Percentiles rank a stretch among this genome's conserved stretches.
These are phyloP conservation scores for Typha latifolia DNA, from an alignment of 176 grass and related monocot species.

Conservation along the genomic window DNA sequence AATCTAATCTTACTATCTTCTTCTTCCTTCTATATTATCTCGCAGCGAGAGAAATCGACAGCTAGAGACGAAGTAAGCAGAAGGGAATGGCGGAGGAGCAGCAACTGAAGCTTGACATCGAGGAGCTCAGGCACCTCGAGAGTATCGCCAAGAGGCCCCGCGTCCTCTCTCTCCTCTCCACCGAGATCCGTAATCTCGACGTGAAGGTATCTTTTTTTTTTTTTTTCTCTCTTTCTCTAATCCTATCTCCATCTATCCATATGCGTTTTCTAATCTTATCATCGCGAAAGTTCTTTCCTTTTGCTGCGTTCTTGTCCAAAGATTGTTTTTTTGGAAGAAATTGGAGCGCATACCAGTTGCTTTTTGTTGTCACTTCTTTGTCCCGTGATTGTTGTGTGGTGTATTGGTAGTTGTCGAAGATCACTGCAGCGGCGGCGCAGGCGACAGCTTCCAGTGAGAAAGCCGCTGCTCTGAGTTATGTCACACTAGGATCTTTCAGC, in stretches of 20 bases:
- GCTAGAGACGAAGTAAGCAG: constrained; percentile 3
- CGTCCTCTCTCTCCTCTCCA: constrained; percentile 48
- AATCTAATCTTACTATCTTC: background rate
- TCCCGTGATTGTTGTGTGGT: background rate
- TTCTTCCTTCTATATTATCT: background rate
- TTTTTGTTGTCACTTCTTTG: background rate
- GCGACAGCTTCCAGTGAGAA: constrained; percentile 11
- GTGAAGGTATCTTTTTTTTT: constrained; percentile 30
- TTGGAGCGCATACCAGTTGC: background rate
- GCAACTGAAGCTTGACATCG: constrained; percentile 54
- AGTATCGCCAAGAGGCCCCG: constrained; percentile 56
- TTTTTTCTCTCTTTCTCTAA: background rate
- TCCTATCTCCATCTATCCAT: background rate
- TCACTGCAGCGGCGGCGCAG: constrained; percentile 16
- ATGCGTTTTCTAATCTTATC: background rate
- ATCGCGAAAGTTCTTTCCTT: no score
- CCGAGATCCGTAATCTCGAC: constrained; percentile 64
- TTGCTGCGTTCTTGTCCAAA: no score
- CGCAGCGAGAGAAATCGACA: background rate
- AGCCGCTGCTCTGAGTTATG: constrained; percentile 34
- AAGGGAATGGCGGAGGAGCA: constrained; percentile 35
- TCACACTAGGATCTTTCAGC: constrained; percentile 66
- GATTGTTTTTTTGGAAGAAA: no score
- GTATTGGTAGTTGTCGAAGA: constrained; percentile 24
- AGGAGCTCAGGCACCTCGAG: constrained; percentile 68